A percentile compares a stretch with the other conserved stretches of the same genome.
phyloP scores from a whole-genome alignment of 2,329 filamentous ascomycete genomes.

The Fusarium globosum region DNA sequence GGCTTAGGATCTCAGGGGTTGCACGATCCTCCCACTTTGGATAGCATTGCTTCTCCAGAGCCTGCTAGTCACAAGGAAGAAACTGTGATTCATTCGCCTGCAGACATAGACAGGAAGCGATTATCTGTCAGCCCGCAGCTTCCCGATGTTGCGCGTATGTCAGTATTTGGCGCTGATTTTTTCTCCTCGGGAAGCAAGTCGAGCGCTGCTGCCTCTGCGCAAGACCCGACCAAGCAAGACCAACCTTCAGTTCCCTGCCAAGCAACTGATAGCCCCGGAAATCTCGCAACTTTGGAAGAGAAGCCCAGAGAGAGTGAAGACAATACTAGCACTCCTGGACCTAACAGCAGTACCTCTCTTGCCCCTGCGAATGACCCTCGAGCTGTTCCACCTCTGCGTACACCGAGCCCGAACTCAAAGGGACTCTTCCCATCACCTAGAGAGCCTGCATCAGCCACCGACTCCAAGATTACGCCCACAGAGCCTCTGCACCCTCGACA shows the following conservation, averaged over 20 bases:
- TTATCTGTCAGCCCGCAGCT: constrained; percentile 67
- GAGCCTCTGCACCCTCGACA: constrained; percentile 59
- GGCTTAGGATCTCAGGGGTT: not conserved
- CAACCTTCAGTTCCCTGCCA: constrained; percentile 6
- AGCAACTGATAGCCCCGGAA: not conserved
- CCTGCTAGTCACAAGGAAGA: constrained; percentile 8
- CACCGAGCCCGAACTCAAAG: constrained; percentile 47
- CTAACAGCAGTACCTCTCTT: constrained; percentile 3
- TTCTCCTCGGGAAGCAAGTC: constrained; percentile 55
- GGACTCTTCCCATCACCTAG: constrained; percentile 12
- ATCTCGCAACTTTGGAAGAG: constrained; percentile 12
- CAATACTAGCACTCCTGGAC: not conserved
- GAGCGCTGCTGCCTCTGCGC: constrained; percentile 2
- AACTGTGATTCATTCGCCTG: constrained; percentile 16
- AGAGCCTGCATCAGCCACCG: constrained; percentile 6
- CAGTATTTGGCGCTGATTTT: constrained; percentile 69
- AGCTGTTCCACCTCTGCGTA: constrained; percentile 49
- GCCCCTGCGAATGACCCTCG: constrained; percentile 37
- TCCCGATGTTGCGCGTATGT: constrained; percentile 68
- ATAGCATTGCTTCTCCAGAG: constrained; percentile 5
- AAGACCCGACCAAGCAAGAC: constrained; percentile 29
- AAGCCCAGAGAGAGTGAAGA: constrained; percentile 5
- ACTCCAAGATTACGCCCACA: constrained; percentile 52
- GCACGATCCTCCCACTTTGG: constrained; percentile 1
- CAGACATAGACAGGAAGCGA: constrained; percentile 42